phyloP scores from a whole-genome alignment of 2,329 filamentous ascomycete species.

The Phialophora expanda region DNA sequence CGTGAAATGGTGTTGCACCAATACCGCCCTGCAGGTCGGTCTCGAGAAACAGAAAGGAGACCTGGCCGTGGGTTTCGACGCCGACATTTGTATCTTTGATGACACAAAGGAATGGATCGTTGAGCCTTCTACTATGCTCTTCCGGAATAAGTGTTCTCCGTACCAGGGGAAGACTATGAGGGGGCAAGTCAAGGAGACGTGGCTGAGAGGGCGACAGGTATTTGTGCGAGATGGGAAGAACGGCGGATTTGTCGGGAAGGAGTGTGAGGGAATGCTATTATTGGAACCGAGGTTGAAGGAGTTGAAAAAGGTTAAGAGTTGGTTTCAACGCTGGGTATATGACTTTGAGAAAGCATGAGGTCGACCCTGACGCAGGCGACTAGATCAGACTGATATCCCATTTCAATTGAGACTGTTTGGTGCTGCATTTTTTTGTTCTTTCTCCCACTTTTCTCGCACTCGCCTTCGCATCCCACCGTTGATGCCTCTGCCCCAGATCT shows the following conservation, averaged over 20 bases:
- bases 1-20: conserved; percentile 81
- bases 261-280: conserved; percentile 47
- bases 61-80: conserved; percentile 80
- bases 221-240: conserved; percentile 68
- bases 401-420: conserved; percentile 8
- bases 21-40: conserved; percentile 87
- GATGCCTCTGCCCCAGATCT: conserved; percentile 50
- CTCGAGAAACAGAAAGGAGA: conserved; percentile 81
- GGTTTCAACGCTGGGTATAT: conserved; percentile 37
- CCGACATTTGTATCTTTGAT: conserved; percentile 91
- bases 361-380: neutral
- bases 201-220: conserved; percentile 77
- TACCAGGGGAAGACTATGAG: conserved; percentile 81
- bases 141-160: conserved; percentile 89
- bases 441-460: conserved; percentile 49
- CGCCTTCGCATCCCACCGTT: conserved; percentile 50
- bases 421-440: conserved; percentile 35
- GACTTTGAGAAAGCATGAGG: conserved; percentile 29
- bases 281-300: conserved; percentile 44
- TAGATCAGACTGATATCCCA: neutral
- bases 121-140: conserved; percentile 79
- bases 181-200: conserved; percentile 83
- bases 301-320: conserved; percentile 35
- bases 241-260: conserved; percentile 47
- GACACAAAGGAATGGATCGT: conserved; percentile 79